Evolutionary conservation across 2,329 filamentous ascomycete species (phyloP), one percentile per base, ranked within the genome.

Genomic region (Hypoxylon sp.): DNA sequence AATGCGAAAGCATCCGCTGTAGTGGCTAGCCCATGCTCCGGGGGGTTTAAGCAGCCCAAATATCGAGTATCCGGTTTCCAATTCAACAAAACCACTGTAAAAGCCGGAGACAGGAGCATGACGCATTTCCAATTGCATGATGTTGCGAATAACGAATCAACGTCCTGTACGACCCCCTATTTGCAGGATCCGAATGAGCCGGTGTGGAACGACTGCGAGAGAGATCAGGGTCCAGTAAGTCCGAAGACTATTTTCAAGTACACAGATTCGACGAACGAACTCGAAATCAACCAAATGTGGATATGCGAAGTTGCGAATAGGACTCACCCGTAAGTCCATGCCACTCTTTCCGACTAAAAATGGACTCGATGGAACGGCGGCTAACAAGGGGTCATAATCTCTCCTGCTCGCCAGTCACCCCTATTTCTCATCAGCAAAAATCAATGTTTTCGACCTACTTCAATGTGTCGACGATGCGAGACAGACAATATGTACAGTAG

Each of bases 151-250:
- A 60, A 69, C 17, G 44, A 6, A 29, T 61, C 60, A 19, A 55
- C 58, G 10, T 58, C 57, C 10, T 72, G 70, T 42, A 67, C 68
- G 48, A 72, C 70, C 1, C 70, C 70, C 13, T 72, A 70, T 60
- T 29, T 72, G 6, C 70, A 72, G 44, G 70, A 72, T 21, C 53
- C 63, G 7, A 61, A 61, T 15, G 37, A 46, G 15, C 59, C 65
- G 10, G 35, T 57, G 13, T 72, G 70, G 70, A 72, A 72, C n/a
- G 54, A 56, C 1, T 72, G 70, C 35, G 59, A 54, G 3, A 35
- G 42, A 7, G 39, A 59, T n/a, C 24, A 61, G 13, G 57, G 67
- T 17, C 48, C 29, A 32, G 11, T 47, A 19, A 39, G 35, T 6
- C 52, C 68, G 13, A 67, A 65, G 57, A 70, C 70, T 29, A 55